phyloP scores from a whole-genome alignment of 495 filamentous ascomycete species.

The Aspergillus steynii region DNA sequence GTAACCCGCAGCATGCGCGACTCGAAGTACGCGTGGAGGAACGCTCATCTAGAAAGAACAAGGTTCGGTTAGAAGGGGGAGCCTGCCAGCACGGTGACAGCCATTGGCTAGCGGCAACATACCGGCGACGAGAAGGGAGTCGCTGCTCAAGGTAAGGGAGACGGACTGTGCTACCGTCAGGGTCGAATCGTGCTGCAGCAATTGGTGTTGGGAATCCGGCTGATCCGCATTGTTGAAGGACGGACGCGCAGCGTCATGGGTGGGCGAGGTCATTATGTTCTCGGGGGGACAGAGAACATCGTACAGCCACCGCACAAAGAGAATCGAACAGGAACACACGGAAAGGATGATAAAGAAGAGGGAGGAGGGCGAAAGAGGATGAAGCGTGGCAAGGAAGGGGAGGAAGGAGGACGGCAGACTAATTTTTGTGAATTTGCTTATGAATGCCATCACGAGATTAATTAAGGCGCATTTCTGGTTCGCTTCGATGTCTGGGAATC shows the following conservation, averaged over 20 bases:
- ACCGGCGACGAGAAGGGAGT: constrained; percentile 67
- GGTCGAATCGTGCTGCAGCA: constrained; percentile 41
- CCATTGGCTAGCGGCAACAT: constrained; percentile 19
- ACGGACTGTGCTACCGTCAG: constrained; percentile 59
- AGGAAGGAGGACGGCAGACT: constrained; percentile 16
- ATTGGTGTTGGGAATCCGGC: constrained; percentile 23
- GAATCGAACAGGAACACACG: background rate
- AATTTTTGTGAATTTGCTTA: constrained; percentile 2
- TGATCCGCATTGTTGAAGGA: constrained; percentile 22
- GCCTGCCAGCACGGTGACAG: background rate
- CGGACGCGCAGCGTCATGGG: constrained; percentile 17
- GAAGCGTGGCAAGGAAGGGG: constrained; percentile 16
- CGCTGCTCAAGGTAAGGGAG: constrained; percentile 61
- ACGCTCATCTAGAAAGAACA: constrained; percentile 32
- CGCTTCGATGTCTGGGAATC: background rate
- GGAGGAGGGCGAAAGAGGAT: constrained; percentile 26
- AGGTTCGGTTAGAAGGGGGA: constrained; percentile 4
- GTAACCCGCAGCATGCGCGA: constrained; percentile 40
- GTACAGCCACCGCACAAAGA: constrained; percentile 4
- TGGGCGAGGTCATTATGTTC: constrained; percentile 31
- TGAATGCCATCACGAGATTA: background rate
- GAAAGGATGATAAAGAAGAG: constrained; percentile 14
- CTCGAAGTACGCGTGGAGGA: constrained; percentile 26
- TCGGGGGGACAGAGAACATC: constrained; percentile 12
- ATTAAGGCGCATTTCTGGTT: background rate